phyloP scores from a whole-genome alignment of 2,329 filamentous ascomycete species.

The Colletotrichum lupini region DNA sequence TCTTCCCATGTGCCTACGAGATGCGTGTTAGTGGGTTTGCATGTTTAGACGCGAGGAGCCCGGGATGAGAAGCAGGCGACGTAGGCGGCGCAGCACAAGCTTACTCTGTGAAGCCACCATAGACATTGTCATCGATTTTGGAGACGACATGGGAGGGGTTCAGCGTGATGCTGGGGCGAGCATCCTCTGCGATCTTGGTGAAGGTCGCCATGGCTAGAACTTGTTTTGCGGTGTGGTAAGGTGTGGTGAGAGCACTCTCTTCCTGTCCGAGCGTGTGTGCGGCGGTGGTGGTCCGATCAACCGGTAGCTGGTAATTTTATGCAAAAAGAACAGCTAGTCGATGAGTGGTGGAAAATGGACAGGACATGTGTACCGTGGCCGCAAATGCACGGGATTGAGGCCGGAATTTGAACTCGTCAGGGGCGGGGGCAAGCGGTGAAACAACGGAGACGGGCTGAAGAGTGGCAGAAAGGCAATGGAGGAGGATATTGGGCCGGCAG shows the following conservation, averaged over 20 bases:
- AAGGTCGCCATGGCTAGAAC: conserved; percentile 74
- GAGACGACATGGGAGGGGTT: conserved; percentile 74
- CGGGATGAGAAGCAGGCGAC: not conserved
- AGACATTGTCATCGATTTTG: conserved; percentile 83
- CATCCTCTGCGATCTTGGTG: conserved; percentile 71
- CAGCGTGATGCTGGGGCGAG: conserved; percentile 73
- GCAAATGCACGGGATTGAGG: conserved; percentile 25
- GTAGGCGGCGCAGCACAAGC: conserved; percentile 40
- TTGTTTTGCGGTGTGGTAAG: not conserved
- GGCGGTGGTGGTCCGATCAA: conserved; percentile 6
- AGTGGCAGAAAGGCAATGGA: conserved; percentile 26
- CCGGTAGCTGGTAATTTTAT: conserved; percentile 9
- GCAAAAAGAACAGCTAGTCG: conserved; percentile 11
- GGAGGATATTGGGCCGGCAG: conserved; percentile 23
- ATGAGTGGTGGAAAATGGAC: conserved; percentile 35
- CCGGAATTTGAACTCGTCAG: conserved; percentile 33
- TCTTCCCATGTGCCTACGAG: conserved; percentile 81
- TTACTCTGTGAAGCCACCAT: conserved; percentile 87
- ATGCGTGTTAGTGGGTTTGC: not conserved
- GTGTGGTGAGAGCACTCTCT: not conserved
- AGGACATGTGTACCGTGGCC: not conserved
- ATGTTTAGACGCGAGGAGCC: not conserved
- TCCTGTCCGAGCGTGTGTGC: not conserved
- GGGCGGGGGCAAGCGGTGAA: conserved; percentile 32
- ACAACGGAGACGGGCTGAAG: conserved; percentile 1